Evolutionary conservation across 176 grass and related monocot species (phyloP).

Genomic region (Rhynchospora breviuscula): DNA sequence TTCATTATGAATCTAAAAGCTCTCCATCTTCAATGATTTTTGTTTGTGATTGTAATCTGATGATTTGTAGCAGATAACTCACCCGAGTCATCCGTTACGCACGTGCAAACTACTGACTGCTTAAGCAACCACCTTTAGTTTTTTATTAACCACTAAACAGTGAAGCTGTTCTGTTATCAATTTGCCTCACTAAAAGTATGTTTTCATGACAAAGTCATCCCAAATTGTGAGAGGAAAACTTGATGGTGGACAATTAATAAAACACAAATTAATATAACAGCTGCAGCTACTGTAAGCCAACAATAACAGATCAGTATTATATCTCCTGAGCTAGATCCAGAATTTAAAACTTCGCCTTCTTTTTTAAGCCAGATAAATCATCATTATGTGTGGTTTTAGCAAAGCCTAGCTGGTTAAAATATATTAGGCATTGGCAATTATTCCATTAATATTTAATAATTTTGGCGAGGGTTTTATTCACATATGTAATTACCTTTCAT

Average conservation of each 20-base stretch:
- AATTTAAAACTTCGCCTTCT: background rate
- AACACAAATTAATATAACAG: too few species aligned
- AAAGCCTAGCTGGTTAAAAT: background rate
- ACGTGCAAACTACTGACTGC: background rate
- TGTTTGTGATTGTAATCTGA: too few species aligned
- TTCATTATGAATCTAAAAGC: too few species aligned
- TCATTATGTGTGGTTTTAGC: background rate
- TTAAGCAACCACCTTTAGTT: slow-evolving; percentile 7
- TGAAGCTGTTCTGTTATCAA: background rate
- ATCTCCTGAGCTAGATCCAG: background rate
- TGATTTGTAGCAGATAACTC: background rate
- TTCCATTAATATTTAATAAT: background rate
- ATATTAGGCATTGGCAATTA: background rate
- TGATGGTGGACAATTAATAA: background rate
- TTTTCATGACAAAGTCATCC: background rate
- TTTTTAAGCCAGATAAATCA: background rate
- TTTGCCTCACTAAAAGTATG: background rate
- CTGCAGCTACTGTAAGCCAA: background rate
- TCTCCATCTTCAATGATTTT: too few species aligned
- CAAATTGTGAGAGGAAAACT: background rate
- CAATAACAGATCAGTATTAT: background rate
- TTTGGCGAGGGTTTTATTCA: background rate
- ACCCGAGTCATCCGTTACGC: background rate
- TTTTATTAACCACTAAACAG: background rate
- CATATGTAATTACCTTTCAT: background rate